phyloP scores from a whole-genome alignment of 371 early-diverging fungal genomes.

The Circinella minor region DNA sequence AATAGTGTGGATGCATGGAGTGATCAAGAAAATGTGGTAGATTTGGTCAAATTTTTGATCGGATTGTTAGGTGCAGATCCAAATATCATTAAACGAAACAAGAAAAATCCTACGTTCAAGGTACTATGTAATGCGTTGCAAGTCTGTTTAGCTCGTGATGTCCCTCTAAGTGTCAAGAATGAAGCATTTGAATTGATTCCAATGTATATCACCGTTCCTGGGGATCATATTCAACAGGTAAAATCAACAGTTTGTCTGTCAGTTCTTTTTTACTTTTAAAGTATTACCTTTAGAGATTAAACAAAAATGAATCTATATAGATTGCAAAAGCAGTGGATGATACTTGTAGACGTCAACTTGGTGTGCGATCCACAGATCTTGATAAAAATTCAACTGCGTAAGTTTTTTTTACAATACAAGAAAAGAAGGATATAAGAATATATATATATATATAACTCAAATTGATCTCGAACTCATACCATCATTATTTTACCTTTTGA shows the following conservation, averaged over 20 bases:
- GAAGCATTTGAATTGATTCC: slow-evolving; percentile 43
- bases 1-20: slow-evolving; percentile 38
- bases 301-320: slow-evolving; percentile 18
- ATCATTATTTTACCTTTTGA: neutral
- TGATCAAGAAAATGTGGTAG: slow-evolving; percentile 24
- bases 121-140: slow-evolving; percentile 27
- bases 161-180: slow-evolving; percentile 26
- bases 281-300: no score
- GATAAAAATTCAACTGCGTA: neutral
- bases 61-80: slow-evolving; percentile 52
- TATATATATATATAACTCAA: no score
- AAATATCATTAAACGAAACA: slow-evolving; percentile 43
- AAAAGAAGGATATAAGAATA: no score
- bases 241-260: neutral
- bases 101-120: slow-evolving; percentile 28
- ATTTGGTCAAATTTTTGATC: slow-evolving; percentile 41
- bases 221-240: slow-evolving; percentile 19
- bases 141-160: slow-evolving; percentile 18
- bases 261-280: no score
- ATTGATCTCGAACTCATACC: no score
- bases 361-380: slow-evolving; percentile 35
- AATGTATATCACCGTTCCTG: slow-evolving; percentile 32
- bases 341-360: slow-evolving; percentile 54
- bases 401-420: no score
- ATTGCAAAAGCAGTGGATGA: slow-evolving; percentile 31